Percentiles rank a stretch among this genome's conserved stretches.
phyloP scores from a whole-genome alignment of 129 eudicot genomes.

The Sambucus nigra region DNA sequence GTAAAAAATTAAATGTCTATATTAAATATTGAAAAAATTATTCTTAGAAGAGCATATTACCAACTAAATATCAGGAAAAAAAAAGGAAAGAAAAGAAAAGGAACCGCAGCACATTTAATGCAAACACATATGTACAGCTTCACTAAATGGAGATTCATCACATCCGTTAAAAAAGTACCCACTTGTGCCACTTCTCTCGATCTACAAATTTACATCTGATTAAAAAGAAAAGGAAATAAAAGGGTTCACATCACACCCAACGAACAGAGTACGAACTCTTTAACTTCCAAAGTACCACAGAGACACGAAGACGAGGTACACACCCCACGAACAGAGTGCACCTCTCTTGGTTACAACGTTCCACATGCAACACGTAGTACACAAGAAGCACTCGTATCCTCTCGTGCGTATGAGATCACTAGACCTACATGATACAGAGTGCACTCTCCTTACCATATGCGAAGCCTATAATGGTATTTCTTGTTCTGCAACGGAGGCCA shows the following conservation, averaged over 20 bases:
- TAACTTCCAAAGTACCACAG: too few species aligned
- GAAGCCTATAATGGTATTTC: slow-evolving; percentile 7
- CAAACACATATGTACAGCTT: neutral
- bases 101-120: neutral
- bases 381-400: neutral
- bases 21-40: too few species aligned
- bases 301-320: too few species aligned
- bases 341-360: neutral
- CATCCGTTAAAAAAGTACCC: neutral
- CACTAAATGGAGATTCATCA: neutral
- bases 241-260: neutral
- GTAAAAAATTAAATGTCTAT: too few species aligned
- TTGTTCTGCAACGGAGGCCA: slow-evolving; percentile 69
- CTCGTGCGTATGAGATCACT: too few species aligned
- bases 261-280: too few species aligned
- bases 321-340: too few species aligned
- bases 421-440: neutral
- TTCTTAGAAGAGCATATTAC: too few species aligned
- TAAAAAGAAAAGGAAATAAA: slow-evolving; percentile 2
- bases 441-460: neutral
- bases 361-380: neutral
- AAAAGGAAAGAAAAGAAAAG: neutral
- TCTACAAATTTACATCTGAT: slow-evolving; percentile 9
- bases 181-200: neutral
- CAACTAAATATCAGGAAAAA: too few species aligned